Base-by-base conservation (phyloP, 1,139 yeast species). In the Diutina siamensis region DNA sequence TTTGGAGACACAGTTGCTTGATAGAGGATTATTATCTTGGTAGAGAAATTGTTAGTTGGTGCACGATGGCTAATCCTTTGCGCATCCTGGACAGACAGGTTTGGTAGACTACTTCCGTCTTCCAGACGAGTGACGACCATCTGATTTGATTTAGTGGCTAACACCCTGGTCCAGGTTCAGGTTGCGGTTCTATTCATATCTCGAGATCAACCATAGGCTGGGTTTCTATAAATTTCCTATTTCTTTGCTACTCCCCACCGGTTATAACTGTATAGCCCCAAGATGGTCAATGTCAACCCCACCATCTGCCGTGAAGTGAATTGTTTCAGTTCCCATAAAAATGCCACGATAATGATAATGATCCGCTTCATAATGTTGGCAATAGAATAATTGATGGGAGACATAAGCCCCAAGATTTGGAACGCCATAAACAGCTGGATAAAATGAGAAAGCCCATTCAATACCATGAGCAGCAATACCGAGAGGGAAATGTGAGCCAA, bases 381-480 rank as follows among this genome's bases (percentile, higher is more conserved):
- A 55, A 89, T 86, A 36, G 95, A 83, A 64, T 89, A 89, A 52
- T 89, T 85, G 44, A 89, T 92, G 1, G 97, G 94, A 13, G 89
- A 77, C 32, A 89, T 77, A 60, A 79, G 66, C 9, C 97, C 96
- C 54, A 89, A 74, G 44, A 89, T 77, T 62, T 87, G 95, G 63
- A 89, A 89, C 32, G 97, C 96, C 48, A 88, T 67, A 57, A 89
- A 68, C 45, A 94, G 83, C 64, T 89, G 97, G 48, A 80, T 61
- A 56, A 88, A 89, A 64, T 89, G 97, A 13, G 88, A 73, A 3
- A 80, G 52, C 5, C 97, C 96, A 61, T 89, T 83, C 12, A 80
- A 48, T 12, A 74, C 32, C 28, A 80, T 67, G 42, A 78, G 57
- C 0, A 52, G 40, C 2, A 65, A 41, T 3, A 71, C 64, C 12